Percentiles rank a stretch among this genome's conserved stretches.
Conservation (phyloP, 1,284 basidiomycete genomes). For the Ceratobasidium sp. region DNA sequence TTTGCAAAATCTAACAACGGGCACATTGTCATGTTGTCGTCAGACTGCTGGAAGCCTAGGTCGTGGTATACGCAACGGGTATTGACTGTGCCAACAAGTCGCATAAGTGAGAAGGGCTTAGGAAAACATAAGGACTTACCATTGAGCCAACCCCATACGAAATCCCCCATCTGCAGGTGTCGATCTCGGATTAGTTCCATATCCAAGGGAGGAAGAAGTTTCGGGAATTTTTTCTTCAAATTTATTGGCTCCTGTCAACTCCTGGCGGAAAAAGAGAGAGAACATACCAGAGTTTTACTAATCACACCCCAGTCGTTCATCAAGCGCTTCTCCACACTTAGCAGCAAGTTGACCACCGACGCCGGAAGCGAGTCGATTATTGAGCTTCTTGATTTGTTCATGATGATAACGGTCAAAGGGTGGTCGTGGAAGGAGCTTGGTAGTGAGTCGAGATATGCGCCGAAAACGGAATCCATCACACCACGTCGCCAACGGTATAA, state of each 20-base stretch:
- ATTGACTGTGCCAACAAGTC: slow-evolving; percentile 68
- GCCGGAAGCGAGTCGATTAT: slow-evolving; percentile 61
- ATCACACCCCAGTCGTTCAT: slow-evolving; percentile 64
- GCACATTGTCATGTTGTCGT: slow-evolving; percentile 81
- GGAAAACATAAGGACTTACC: slow-evolving; percentile 58
- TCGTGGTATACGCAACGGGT: slow-evolving; percentile 85
- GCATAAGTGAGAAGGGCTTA: slow-evolving; percentile 36
- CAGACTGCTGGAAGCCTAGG: slow-evolving; percentile 62
- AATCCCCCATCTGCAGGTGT: slow-evolving; percentile 55
- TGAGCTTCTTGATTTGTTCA: slow-evolving; percentile 43
- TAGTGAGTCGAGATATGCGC: slow-evolving; percentile 77
- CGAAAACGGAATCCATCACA: slow-evolving; percentile 67
- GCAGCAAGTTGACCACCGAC: slow-evolving; percentile 61
- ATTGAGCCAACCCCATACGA: slow-evolving; percentile 89
- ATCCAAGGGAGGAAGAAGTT: slow-evolving; percentile 55
- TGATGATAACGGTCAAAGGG: slow-evolving; percentile 64
- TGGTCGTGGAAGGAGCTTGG: slow-evolving; percentile 76
- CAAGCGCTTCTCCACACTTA: slow-evolving; percentile 64
- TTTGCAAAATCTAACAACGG: slow-evolving; percentile 90
- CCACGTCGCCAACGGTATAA: slow-evolving; percentile 59
- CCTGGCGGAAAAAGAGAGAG: background rate
- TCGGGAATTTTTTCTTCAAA: background rate
- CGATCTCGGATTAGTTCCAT: slow-evolving; percentile 51
- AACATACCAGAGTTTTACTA: slow-evolving; percentile 55
- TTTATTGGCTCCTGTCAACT: background rate